Evolutionary conservation across 768 basidiomycete species (phyloP).

Genomic region (Termitomyces titanicus): DNA sequence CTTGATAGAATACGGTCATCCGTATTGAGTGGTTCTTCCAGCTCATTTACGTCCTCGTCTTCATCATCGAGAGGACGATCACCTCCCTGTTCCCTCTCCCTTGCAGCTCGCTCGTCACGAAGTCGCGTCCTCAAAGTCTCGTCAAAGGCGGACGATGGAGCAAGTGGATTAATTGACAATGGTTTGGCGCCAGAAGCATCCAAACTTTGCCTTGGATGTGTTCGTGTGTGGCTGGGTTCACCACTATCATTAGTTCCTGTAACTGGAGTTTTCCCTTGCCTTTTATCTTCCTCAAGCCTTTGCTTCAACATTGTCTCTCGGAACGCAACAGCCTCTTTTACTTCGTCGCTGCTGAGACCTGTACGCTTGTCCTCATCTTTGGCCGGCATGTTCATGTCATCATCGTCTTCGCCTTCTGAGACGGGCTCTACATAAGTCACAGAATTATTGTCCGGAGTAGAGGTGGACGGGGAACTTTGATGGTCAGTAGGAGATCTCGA

Average conservation of each 20-base stretch:
- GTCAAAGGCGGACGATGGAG: conserved; percentile 79
- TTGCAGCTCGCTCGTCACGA: conserved; percentile 28
- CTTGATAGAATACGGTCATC: conserved; percentile 60
- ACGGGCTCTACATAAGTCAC: conserved; percentile 78
- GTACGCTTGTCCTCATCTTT: conserved; percentile 80
- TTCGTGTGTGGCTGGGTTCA: conserved; percentile 9
- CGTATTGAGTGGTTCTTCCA: conserved; percentile 19
- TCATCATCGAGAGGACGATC: conserved; percentile 34
- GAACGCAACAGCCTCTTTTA: conserved; percentile 82
- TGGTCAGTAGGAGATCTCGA: conserved; percentile 47
- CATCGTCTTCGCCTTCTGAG: conserved; percentile 94
- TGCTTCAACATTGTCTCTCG: conserved; percentile 77
- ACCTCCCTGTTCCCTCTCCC: conserved; percentile 22
- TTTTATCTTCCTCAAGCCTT: conserved; percentile 26
- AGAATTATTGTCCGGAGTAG: conserved; percentile 33
- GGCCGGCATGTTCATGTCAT: conserved; percentile 65
- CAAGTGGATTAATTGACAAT: conserved; percentile 83
- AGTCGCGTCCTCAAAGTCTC: conserved; percentile 75
- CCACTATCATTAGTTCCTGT: background rate
- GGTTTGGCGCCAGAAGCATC: conserved; percentile 22
- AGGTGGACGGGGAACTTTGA: conserved; percentile 39
- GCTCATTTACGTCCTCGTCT: conserved; percentile 30
- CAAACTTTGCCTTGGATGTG: conserved; percentile 28
- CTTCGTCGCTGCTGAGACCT: conserved; percentile 67
- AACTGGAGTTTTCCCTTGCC: conserved; percentile 16